Evolutionary conservation across 495 filamentous ascomycete genomes (phyloP), one percentile per base, ranked within the genome.

Genomic region (Penicillium atrosanguineum): DNA sequence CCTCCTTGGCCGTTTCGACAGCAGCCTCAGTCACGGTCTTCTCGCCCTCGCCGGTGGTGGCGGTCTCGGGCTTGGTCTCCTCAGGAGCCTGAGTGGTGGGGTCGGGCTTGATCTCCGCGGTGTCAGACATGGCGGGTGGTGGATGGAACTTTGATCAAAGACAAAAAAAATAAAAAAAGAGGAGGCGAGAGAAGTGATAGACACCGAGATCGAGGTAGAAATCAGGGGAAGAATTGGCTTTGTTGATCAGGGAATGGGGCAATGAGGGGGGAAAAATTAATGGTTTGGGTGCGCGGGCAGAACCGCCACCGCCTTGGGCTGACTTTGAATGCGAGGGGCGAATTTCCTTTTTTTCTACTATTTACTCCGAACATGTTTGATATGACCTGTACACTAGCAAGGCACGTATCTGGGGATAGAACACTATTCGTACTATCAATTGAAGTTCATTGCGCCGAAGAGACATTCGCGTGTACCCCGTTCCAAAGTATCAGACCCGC

Each of bases 51-150:
- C 68, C 50, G 37, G 71, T 61, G 61, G 72, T 61, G 59, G 63
- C 64, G 53, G 62, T 67, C 56, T 67, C 71, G 45, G 69, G 62
- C 64, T 78, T 69, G 38, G 66, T 55, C 34, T 56, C 71, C 65
- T 73, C 74, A 69, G 68, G 66, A 67, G 67, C 68, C 56, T 61
- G 60, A 55, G 71, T 72, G 71, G 76, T 67, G 69, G 73, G 69
- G 71, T 80, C 72, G 57, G 74, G 72, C 67, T 76, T 76, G 58
- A 70, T 71, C 57, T 75, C 75, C 56, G 73, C 60, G 53, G 67
- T 64, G 69, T 75, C 75, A 71, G 75, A 75, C 75, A 78, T 78
- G 57, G 48, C 68, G 71, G 59, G 31, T 15, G 9, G 31, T 34
- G 11, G 31, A 14, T 34, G 9, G 31, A 15, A 12, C 11, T 14